Percentiles rank a stretch among this genome's conserved stretches.
Evolutionary conservation across 2,329 filamentous ascomycete genomes (phyloP).

Genomic region (Rutstroemia sp.): DNA sequence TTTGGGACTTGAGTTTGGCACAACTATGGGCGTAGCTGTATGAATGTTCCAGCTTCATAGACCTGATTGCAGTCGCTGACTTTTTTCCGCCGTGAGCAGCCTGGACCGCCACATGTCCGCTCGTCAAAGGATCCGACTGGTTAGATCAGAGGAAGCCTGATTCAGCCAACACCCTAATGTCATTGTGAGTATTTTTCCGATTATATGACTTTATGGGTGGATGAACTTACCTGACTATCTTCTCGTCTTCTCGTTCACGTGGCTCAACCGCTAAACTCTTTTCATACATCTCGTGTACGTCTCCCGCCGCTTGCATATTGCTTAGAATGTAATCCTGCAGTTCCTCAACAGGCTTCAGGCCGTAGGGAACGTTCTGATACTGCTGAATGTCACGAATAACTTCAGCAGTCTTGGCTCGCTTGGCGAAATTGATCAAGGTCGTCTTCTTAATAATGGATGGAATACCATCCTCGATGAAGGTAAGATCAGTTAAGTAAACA

Average conservation of each 20-base stretch:
- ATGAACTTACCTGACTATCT: constrained; percentile 74
- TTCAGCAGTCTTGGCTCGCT: constrained; percentile 94
- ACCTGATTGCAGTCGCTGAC: too few relatives aligned
- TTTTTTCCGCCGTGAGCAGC: too few relatives aligned
- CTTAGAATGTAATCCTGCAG: constrained; percentile 94
- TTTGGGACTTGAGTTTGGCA: too few relatives aligned
- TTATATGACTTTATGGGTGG: background rate
- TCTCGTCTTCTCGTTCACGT: constrained; percentile 94
- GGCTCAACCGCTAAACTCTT: constrained; percentile 91
- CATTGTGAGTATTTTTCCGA: constrained; percentile 23
- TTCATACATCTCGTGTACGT: constrained; percentile 99
- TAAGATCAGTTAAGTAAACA: constrained; percentile 94
- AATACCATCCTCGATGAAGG: constrained; percentile 97
- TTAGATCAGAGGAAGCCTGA: constrained; percentile 47
- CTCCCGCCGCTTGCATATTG: constrained; percentile 91
- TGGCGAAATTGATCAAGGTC: constrained; percentile 96
- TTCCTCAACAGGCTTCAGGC: constrained; percentile 79
- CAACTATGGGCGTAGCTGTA: too few relatives aligned
- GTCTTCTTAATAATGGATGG: constrained; percentile 94
- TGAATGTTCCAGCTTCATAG: too few relatives aligned
- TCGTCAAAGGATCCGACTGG: too few relatives aligned
- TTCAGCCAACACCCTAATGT: constrained; percentile 49
- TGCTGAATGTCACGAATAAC: constrained; percentile 98
- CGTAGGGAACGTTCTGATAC: constrained; percentile 97
- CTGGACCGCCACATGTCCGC: too few relatives aligned